phyloP scores from a whole-genome alignment of 1,284 basidiomycete genomes.

The Apiotrichum gamsii region DNA sequence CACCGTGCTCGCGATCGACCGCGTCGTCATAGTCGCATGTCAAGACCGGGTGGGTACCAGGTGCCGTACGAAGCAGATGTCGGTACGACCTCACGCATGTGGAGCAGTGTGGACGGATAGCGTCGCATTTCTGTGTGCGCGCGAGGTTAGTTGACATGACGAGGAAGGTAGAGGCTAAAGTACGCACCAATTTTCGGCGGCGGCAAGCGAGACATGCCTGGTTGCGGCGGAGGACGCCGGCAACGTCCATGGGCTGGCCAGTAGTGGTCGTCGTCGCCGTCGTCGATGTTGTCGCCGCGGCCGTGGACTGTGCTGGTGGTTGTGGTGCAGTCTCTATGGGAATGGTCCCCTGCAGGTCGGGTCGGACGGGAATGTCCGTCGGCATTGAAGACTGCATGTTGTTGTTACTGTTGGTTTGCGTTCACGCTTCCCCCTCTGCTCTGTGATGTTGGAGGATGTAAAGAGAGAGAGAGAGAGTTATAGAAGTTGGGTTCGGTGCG shows the following conservation, averaged over 20 bases:
- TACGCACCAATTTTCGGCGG: slow-evolving; percentile 21
- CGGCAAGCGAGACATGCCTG: slow-evolving; percentile 30
- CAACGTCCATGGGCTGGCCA: slow-evolving; percentile 12
- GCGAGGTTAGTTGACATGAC: too few species aligned
- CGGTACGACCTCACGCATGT: slow-evolving; percentile 44
- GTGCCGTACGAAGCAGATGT: slow-evolving; percentile 36
- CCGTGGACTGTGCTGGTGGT: neutral
- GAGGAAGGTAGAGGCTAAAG: too few species aligned
- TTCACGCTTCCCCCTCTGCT: too few species aligned
- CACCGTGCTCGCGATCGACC: slow-evolving; percentile 10
- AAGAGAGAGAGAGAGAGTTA: too few species aligned
- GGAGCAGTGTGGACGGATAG: slow-evolving; percentile 41
- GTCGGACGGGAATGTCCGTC: slow-evolving; percentile 12
- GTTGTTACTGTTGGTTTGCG: too few species aligned
- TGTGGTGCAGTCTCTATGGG: slow-evolving; percentile 10
- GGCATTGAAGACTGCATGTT: slow-evolving; percentile 10
- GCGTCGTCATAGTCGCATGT: slow-evolving; percentile 43
- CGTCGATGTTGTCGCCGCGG: neutral
- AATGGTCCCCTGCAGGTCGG: slow-evolving; percentile 11
- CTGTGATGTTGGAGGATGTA: too few species aligned
- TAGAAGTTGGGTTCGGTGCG: too few species aligned
- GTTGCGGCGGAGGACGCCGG: slow-evolving; percentile 25
- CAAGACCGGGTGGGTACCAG: slow-evolving; percentile 32
- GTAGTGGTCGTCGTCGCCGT: neutral
- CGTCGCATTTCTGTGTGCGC: slow-evolving; percentile 48